Base-by-base conservation (phyloP, 163 green algal species). In the Scenedesmus sp. region DNA sequence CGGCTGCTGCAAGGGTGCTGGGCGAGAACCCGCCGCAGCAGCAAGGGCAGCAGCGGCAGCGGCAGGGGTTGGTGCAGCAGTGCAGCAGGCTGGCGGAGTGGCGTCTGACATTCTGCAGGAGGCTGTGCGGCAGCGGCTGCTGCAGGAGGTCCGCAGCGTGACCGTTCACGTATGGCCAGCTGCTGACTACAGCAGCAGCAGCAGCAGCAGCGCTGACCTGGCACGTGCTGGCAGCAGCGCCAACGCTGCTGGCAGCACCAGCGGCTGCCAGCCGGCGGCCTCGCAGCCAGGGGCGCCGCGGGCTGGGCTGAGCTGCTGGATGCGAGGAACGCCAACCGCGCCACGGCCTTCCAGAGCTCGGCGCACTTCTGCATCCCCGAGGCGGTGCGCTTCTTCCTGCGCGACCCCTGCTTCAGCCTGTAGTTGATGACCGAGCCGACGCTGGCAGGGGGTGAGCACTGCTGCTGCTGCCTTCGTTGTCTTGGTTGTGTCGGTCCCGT, bases 121-220 rank as follows among this genome's bases (percentile, higher is more conserved):
- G 22, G 22, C 3, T 72, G 35, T 72, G 22, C 59, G 24, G 59
- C 7, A 10, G 22, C 6, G 3, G 51, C 51, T 61, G 51, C 51
- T 61, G 51, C 51, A 22, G 51, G 3, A 26, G 51, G 20, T 26
- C 51, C 20, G 51, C 13, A 61, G 12, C 6, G 12, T 61, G 20
- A 15, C 24, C 51, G 7, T 70, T n/a, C 2, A 70, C 56, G 56
- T 20, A 20, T 70, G 56, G 56, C 56, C 56, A 33, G 56, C 51
- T 15, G 9, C 51, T 26, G 51, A 61, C 51, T 26, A 61, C 51
- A 61, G 51, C 51, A 61, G 22, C 59, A 72, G 22, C 59, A 5
- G 59, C 59, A 72, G 59, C n/a, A n/a, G n/a, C n/a, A n/a, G n/a
- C n/a, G n/a, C n/a, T 72, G 59, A 72, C 59, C 59, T 72, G 59